Evolutionary conservation across 179 eudicot genomes (phyloP), one percentile per base, ranked within the genome.

Genomic region (Corrigiola litoralis): DNA sequence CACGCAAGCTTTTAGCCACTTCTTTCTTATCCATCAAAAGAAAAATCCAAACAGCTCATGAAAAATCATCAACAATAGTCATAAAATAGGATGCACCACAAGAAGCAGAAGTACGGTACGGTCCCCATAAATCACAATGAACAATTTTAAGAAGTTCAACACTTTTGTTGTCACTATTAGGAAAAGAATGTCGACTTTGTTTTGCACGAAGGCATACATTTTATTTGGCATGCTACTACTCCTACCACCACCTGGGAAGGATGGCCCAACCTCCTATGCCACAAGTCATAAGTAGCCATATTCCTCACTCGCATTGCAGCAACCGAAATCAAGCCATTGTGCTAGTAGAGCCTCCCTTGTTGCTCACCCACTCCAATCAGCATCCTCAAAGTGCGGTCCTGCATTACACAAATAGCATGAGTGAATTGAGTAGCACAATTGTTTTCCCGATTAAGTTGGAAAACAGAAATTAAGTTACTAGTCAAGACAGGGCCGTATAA

Each of bases 341-440:
- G n/a, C 17, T 41, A 41, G 46, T 8, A 41, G 13, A 18, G 28
- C 9, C 53, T 25, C 29, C 13, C 28, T 11, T 1, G 13, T 5
- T 33, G 41, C 32, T 55, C 60, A 55, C 60, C 41, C 24, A 4
- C 37, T 55, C 60, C 60, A 55, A 55, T 55, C 42, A 55, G 41
- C 24, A 14, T 55, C 31, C 60, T 55, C 60, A 14, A 32, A 55
- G 18, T 55, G 1, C 41, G 60, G 41, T 55, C 60, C 28, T 55
- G 60, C 16, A 55, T 32, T 2, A 55, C 14, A 6, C 27, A 32
- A 1, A 55, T 2, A 5, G 16, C n/a, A 6, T 55, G 4, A 55
- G 60, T n/a, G 0, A 55, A 55, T 55, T 41, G 46, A 12, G 41
- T 32, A 2, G 32, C 24, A 33, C 9, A 29, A 17, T n/a, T n/a